phyloP scores from a whole-genome alignment of 768 basidiomycete genomes.

The Trametes gibbosa region DNA sequence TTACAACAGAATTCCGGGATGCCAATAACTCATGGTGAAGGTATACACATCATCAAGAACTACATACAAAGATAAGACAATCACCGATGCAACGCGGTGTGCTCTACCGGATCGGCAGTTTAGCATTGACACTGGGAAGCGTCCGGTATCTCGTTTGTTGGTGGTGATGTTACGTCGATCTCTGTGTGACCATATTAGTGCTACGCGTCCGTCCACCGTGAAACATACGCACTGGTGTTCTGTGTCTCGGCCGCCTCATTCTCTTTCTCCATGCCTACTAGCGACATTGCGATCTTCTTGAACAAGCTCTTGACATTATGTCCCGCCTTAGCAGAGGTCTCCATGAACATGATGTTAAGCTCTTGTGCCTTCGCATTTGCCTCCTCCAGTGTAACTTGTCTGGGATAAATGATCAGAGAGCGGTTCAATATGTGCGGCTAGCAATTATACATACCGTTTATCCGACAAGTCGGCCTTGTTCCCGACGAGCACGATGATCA shows the following conservation, averaged over 20 bases:
- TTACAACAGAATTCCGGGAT: slow-evolving; percentile 12
- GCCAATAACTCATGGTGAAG: slow-evolving; percentile 10
- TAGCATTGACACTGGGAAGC: slow-evolving; percentile 85
- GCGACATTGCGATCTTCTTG: slow-evolving; percentile 98
- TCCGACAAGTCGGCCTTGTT: slow-evolving; percentile 99
- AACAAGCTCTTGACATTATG: slow-evolving; percentile 99
- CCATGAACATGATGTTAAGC: slow-evolving; percentile 97
- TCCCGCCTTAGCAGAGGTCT: slow-evolving; percentile 98
- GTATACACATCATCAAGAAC: slow-evolving; percentile 9
- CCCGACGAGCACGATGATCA: slow-evolving; percentile 96
- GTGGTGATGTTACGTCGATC: slow-evolving; percentile 85
- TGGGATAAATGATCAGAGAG: slow-evolving; percentile 33
- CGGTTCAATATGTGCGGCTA: not conserved
- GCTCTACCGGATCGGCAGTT: slow-evolving; percentile 23
- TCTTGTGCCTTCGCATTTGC: slow-evolving; percentile 89
- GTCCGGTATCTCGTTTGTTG: slow-evolving; percentile 70
- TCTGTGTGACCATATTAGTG: slow-evolving; percentile 44
- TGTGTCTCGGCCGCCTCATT: slow-evolving; percentile 46
- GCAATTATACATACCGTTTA: slow-evolving; percentile 69
- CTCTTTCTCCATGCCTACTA: slow-evolving; percentile 94
- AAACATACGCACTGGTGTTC: slow-evolving; percentile 41
- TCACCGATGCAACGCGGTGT: slow-evolving; percentile 7
- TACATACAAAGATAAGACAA: slow-evolving; percentile 14
- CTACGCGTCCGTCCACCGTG: not conserved
- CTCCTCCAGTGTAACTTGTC: slow-evolving; percentile 98